Percentiles rank a stretch among this genome's conserved stretches.
These are phyloP conservation scores for Saitozyma podzolica DNA, from an alignment of 768 basidiomycete genomes.

Conservation along the genomic window DNA sequence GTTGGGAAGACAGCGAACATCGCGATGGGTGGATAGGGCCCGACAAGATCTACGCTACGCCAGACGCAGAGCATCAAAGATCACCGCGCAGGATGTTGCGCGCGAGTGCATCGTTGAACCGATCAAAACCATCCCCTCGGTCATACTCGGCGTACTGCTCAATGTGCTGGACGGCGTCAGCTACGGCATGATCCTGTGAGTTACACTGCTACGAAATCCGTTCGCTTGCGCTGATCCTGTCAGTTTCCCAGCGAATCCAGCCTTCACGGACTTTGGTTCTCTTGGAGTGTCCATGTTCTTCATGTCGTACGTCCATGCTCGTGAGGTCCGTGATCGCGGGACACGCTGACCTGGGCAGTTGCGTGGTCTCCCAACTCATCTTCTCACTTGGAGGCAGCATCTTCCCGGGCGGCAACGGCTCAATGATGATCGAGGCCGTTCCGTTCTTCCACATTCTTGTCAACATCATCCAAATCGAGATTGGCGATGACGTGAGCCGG, in stretches of 20 bases:
- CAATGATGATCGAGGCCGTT: constrained; percentile 94
- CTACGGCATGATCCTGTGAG: constrained; percentile 74
- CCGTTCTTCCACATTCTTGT: constrained; percentile 96
- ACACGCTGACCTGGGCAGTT: constrained; percentile 53
- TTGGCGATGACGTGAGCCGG: constrained; percentile 63
- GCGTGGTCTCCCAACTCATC: constrained; percentile 76
- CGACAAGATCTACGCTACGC: constrained; percentile 12
- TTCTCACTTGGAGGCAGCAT: constrained; percentile 84
- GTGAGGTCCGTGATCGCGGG: constrained; percentile 8
- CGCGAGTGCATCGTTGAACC: constrained; percentile 41
- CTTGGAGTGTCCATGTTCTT: constrained; percentile 97
- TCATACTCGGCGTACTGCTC: constrained; percentile 76
- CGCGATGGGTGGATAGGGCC: neutral
- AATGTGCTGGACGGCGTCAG: constrained; percentile 93
- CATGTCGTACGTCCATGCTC: constrained; percentile 61
- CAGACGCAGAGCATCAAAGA: constrained; percentile 26
- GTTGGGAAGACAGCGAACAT: constrained; percentile 5
- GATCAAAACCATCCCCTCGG: constrained; percentile 65
- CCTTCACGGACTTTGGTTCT: constrained; percentile 77
- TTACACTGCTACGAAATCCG: neutral
- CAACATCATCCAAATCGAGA: constrained; percentile 67
- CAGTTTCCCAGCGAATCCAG: constrained; percentile 80
- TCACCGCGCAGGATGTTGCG: constrained; percentile 39
- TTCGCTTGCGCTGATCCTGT: constrained; percentile 53
- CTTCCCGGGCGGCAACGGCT: constrained; percentile 62